Percentiles rank a stretch among this genome's conserved stretches.
phyloP scores from a whole-genome alignment of 164 flowering plant species.

The Hamamelis virginiana region DNA sequence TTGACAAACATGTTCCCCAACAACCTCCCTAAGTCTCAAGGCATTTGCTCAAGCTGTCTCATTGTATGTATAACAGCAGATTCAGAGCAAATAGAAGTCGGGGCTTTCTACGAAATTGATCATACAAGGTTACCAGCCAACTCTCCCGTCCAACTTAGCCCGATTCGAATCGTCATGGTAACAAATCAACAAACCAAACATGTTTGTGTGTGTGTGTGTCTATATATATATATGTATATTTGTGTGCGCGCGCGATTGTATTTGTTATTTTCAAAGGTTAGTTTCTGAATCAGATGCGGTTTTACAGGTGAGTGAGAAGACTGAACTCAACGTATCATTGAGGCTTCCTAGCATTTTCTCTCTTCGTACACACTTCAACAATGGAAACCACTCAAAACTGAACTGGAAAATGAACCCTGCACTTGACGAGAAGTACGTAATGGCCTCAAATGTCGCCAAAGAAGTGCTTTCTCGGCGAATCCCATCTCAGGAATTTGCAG shows the following conservation, averaged over 20 bases:
- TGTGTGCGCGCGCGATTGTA: too few relatives aligned
- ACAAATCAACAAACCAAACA: background rate
- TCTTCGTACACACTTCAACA: slow-evolving; percentile 40
- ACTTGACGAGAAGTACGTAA: slow-evolving; percentile 60
- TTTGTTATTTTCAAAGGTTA: background rate
- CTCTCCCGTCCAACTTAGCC: slow-evolving; percentile 54
- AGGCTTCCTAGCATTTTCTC: slow-evolving; percentile 66
- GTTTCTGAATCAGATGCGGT: background rate
- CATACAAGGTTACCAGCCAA: slow-evolving; percentile 44
- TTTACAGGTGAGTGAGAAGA: slow-evolving; percentile 58
- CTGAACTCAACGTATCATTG: slow-evolving; percentile 36
- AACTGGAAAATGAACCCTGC: slow-evolving; percentile 32
- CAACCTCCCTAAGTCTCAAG: too few relatives aligned
- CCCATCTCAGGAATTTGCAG: slow-evolving; percentile 35
- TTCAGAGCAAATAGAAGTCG: slow-evolving; percentile 36
- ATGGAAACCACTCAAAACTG: slow-evolving; percentile 3
- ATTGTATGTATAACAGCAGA: background rate
- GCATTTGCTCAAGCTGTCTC: too few relatives aligned
- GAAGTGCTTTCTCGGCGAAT: slow-evolving; percentile 44
- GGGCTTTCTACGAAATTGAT: slow-evolving; percentile 58
- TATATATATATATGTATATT: too few relatives aligned
- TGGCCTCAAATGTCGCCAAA: slow-evolving; percentile 44
- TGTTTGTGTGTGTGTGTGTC: background rate
- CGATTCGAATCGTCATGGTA: slow-evolving; percentile 61
- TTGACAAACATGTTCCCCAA: too few relatives aligned